Percentiles rank a stretch among this genome's conserved stretches.
Conservation (phyloP, 1,284 basidiomycete genomes). For the Exobasidium cylindrosporum region DNA sequence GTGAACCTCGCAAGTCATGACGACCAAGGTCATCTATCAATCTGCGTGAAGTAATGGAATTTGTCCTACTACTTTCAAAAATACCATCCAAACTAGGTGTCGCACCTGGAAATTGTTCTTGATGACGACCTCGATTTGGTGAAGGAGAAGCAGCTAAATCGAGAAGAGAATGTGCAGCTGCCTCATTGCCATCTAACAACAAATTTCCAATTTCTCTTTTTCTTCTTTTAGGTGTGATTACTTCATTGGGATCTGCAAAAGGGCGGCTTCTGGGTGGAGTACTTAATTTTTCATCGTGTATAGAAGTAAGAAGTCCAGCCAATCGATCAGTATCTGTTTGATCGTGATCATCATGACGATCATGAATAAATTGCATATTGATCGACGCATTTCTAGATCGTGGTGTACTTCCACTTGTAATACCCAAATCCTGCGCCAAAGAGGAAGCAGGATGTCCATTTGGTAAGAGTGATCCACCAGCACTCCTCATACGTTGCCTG, state of each 20-base stretch:
- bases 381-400: slow-evolving; percentile 26
- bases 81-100: slow-evolving; percentile 3
- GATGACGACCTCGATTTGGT: neutral
- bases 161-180: slow-evolving; percentile 8
- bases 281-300: neutral
- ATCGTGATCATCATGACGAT: neutral
- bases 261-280: too few relatives aligned
- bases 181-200: neutral
- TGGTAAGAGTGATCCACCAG: slow-evolving; percentile 23
- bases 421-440: slow-evolving; percentile 34
- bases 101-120: neutral
- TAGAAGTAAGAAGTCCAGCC: neutral
- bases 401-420: slow-evolving; percentile 28
- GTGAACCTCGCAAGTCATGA: neutral
- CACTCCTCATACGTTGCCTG: neutral
- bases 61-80: neutral
- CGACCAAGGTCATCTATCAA: neutral
- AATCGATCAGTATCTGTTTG: neutral
- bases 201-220: neutral
- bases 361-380: neutral
- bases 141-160: slow-evolving; percentile 9
- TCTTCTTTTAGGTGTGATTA: slow-evolving; percentile 3
- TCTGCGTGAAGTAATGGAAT: neutral
- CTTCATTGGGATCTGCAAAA: neutral
- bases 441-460: slow-evolving; percentile 43